Evolutionary conservation across 768 basidiomycete genomes (phyloP), one percentile per base, ranked within the genome.

Genomic region (Phaeotremella fagi): DNA sequence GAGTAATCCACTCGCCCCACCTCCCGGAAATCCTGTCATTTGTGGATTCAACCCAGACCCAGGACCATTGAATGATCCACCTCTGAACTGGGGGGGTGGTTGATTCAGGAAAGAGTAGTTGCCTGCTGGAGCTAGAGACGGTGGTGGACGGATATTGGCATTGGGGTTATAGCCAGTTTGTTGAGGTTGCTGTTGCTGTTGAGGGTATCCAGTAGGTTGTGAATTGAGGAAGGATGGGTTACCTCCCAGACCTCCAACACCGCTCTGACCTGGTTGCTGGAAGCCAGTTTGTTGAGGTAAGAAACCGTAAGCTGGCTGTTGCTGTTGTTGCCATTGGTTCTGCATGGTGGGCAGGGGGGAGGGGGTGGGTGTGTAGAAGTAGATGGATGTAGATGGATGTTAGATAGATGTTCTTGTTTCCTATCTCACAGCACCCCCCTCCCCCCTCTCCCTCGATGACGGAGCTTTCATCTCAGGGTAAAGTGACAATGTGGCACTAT

Each of bases 11-110:
- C 46, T 51, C 18, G 78, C 51, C 14, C 78, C 42, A 23, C 66
- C 71, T 57, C 60, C 78, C 64, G 64, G 74, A 68, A 66, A 82
- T 1, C 81, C 80, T 0, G 86, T 83, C 66, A 79, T 81, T 70
- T 86, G 85, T 9, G 83, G 79, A 63, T 83, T 80, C 20, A 77
- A 45, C 25, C 63, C 60, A 4, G 45, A 50, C 26, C 48, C 42
- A 14, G 45, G 42, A 6, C 22, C 38, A 50, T 45, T 50, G 44
- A 60, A 57, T 5, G 56, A 57, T 14, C 52, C 51, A n/a, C n/a
- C n/a, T n/a, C n/a, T n/a, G n/a, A n/a, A n/a, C n/a, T n/a, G n/a
- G 14, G 64, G 60, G 20, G 74, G 74, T 0, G 72, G 70, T 44
- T 60, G 60, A 22, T 53, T 61, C 23, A 70, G 52, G 58, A 70